Percentiles rank a stretch among this genome's conserved stretches.
Conservation (phyloP, 257 asterid species). For the Vinca minor region DNA sequence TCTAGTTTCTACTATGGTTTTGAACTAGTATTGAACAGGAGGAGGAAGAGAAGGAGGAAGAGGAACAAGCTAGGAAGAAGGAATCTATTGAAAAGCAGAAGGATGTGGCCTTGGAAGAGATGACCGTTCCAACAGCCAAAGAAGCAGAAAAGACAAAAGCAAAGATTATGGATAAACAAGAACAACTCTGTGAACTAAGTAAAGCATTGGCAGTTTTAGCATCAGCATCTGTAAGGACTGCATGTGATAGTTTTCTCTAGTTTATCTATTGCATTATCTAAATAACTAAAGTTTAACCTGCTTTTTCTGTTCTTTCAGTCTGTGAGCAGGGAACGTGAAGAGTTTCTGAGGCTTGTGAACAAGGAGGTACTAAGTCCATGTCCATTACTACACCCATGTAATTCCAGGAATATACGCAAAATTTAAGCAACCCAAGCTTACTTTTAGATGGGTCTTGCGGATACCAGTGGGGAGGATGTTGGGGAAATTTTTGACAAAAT, state of each 20-base stretch:
- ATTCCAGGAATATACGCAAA: neutral
- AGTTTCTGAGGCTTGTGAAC: constrained; percentile 85
- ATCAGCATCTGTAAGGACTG: constrained; percentile 73
- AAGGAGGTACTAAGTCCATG: constrained; percentile 71
- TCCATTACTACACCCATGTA: constrained; percentile 1
- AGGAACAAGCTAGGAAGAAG: constrained; percentile 63
- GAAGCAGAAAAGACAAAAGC: constrained; percentile 55
- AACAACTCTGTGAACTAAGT: constrained; percentile 84
- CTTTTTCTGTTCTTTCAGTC: constrained; percentile 52
- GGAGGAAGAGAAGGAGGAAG: constrained; percentile 92
- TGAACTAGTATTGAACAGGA: constrained; percentile 45
- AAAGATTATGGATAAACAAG: constrained; percentile 65
- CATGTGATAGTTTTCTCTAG: constrained; percentile 11
- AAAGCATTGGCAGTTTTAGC: constrained; percentile 92
- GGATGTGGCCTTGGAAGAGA: constrained; percentile 94
- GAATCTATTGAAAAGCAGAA: constrained; percentile 52
- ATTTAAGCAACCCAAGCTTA: neutral
- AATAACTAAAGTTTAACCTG: constrained; percentile 14
- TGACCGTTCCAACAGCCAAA: constrained; percentile 57
- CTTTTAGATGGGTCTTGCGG: neutral
- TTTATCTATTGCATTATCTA: constrained; percentile 13
- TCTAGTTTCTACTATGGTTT: constrained; percentile 13
- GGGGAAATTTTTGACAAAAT: neutral
- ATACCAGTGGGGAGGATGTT: neutral
- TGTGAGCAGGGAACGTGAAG: constrained; percentile 96